Percentiles rank a stretch among this genome's conserved stretches.
Evolutionary conservation across 208 protist genomes (phyloP).

Genomic region (Crithidia brevicula): DNA sequence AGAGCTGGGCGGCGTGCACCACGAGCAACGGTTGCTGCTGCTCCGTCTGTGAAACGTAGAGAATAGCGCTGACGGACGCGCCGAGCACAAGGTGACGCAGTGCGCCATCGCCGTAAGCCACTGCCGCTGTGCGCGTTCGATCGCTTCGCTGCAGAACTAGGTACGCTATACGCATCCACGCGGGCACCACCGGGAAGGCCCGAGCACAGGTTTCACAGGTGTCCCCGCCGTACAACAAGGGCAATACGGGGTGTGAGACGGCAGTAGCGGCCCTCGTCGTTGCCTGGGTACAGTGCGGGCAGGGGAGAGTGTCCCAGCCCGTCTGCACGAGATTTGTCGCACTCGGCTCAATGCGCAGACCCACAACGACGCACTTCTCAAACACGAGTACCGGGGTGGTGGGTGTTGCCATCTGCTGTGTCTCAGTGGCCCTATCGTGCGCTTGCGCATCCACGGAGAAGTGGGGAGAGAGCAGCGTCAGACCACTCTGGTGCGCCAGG

Average conservation of each 20-base stretch:
- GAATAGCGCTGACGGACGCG: constrained; percentile 29
- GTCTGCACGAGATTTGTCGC: constrained; percentile 53
- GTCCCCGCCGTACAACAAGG: constrained; percentile 35
- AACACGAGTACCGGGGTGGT: constrained; percentile 10
- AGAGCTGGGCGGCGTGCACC: constrained; percentile 44
- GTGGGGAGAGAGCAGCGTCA: constrained; percentile 26
- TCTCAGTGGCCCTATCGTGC: background rate
- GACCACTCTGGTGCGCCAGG: constrained; percentile 39
- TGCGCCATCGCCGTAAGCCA: constrained; percentile 55
- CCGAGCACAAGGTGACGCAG: constrained; percentile 42
- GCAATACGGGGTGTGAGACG: constrained; percentile 8
- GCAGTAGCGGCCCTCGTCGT: too few relatives aligned
- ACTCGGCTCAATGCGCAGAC: constrained; percentile 43
- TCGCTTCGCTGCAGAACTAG: constrained; percentile 42
- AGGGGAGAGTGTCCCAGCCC: constrained; percentile 52
- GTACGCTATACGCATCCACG: constrained; percentile 34
- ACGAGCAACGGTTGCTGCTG: constrained; percentile 44
- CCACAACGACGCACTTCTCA: constrained; percentile 49
- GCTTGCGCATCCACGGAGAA: background rate
- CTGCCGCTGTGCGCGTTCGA: constrained; percentile 38
- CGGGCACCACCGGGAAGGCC: constrained; percentile 32
- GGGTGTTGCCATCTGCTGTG: background rate
- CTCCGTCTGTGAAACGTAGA: constrained; percentile 52
- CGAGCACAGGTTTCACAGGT: constrained; percentile 27
- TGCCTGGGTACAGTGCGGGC: constrained; percentile 30